These are phyloP conservation scores for Cryphonectria naterciae DNA, from an alignment of 2,329 filamentous ascomycete genomes.

Conservation along the genomic window DNA sequence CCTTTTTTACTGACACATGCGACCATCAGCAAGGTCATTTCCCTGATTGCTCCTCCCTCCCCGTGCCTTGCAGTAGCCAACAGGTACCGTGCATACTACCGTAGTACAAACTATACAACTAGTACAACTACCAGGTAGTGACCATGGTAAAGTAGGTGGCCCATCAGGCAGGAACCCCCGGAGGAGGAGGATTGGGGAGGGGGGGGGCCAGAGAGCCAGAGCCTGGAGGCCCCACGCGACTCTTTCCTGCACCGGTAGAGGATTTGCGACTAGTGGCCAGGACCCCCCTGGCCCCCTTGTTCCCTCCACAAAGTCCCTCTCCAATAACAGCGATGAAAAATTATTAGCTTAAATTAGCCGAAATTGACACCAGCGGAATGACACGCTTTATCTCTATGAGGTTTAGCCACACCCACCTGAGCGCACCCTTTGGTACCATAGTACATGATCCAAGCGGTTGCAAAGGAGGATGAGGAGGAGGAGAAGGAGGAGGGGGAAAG, in stretches of 20 bases:
- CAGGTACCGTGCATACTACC: neutral
- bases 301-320: neutral
- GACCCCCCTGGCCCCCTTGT: neutral
- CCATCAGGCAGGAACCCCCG: neutral
- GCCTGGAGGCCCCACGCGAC: conserved; percentile 5
- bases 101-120: neutral
- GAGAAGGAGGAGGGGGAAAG: neutral
- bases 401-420: neutral
- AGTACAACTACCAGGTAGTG: neutral
- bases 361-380: conserved; percentile 24
- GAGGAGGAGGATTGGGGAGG: neutral
- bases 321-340: conserved; percentile 8
- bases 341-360: conserved; percentile 27
- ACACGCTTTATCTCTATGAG: neutral
- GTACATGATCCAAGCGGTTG: neutral
- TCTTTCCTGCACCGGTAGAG: neutral
- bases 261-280: neutral
- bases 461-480: neutral
- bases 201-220: neutral
- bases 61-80: neutral
- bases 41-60: neutral
- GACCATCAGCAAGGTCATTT: neutral
- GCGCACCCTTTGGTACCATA: neutral
- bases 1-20: neutral
- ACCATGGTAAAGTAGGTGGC: neutral